phyloP scores from a whole-genome alignment of 805 yeast species.

The Wickerhamomyces xylosicus region DNA sequence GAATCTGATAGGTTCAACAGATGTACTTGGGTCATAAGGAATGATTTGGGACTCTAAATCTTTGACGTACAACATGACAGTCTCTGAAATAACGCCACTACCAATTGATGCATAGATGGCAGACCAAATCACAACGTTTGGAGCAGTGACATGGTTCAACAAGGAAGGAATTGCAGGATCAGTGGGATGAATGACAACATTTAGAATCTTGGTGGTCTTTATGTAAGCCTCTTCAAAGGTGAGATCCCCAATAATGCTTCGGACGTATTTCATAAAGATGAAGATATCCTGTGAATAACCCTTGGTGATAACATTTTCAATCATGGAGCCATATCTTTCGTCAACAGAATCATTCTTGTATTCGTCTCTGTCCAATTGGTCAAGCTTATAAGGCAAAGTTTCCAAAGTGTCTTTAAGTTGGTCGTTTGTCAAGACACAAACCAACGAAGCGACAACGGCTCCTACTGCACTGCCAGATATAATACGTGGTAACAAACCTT shows the following conservation, averaged over 20 bases:
- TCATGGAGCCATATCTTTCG: constrained; percentile 54
- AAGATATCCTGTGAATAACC: constrained; percentile 85
- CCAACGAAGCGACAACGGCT: constrained; percentile 81
- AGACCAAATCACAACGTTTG: constrained; percentile 82
- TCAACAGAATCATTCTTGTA: constrained; percentile 39
- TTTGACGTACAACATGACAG: constrained; percentile 47
- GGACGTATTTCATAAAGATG: constrained; percentile 68
- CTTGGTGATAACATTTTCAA: constrained; percentile 64
- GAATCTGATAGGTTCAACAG: constrained; percentile 23
- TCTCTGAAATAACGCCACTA: constrained; percentile 50
- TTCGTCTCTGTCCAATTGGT: constrained; percentile 24
- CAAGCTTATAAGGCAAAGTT: constrained; percentile 31
- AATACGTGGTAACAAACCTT: constrained; percentile 71
- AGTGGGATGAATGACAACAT: constrained; percentile 78
- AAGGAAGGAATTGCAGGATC: constrained; percentile 60
- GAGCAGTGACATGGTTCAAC: constrained; percentile 84
- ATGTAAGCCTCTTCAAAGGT: constrained; percentile 92
- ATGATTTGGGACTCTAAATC: constrained; percentile 55
- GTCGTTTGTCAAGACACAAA: constrained; percentile 60
- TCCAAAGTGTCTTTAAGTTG: constrained; percentile 41
- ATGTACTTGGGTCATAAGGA: constrained; percentile 26
- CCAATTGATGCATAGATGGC: constrained; percentile 86
- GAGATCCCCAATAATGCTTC: constrained; percentile 63
- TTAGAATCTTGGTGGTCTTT: constrained; percentile 67
- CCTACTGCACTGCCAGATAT: constrained; percentile 92